phyloP scores from a whole-genome alignment of 2,329 filamentous ascomycete species.

The Aureobasidium sp. region DNA sequence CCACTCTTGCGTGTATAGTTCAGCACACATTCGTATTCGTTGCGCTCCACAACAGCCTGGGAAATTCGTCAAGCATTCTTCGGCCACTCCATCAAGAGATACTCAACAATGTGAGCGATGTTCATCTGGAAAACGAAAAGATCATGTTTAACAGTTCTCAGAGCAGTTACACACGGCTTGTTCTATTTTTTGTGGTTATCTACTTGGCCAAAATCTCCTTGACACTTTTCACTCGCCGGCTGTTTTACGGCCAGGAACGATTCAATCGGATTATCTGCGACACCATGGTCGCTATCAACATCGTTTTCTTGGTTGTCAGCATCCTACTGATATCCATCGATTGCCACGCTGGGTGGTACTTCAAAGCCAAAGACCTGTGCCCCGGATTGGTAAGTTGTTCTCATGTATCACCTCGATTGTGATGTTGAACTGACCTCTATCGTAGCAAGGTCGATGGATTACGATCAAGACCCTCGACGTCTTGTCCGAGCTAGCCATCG shows the following conservation, averaged over 20 bases:
- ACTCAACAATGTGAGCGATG: background rate
- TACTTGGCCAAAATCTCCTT: constrained; percentile 12
- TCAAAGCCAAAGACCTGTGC: background rate
- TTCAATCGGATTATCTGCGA: constrained; percentile 7
- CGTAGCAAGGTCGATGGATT: constrained; percentile 6
- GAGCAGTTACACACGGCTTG: background rate
- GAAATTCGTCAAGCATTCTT: background rate
- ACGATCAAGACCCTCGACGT: constrained; percentile 10
- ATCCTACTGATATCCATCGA: background rate
- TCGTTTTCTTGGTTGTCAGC: background rate
- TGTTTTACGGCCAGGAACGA: constrained; percentile 9
- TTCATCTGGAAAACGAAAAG: background rate
- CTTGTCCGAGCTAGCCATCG: constrained; percentile 11
- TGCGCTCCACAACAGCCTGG: background rate
- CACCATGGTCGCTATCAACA: background rate
- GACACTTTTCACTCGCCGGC: constrained; percentile 10
- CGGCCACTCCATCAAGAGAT: background rate
- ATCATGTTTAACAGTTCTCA: background rate
- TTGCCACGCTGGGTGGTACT: constrained; percentile 1
- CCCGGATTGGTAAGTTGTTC: background rate
- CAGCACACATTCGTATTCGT: background rate
- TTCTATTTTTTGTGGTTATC: constrained; percentile 6
- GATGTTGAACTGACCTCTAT: background rate
- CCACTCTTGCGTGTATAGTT: background rate
- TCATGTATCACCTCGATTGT: background rate